phyloP scores from a whole-genome alignment of 169 alveolate species.

The Eimeria necatrix region DNA sequence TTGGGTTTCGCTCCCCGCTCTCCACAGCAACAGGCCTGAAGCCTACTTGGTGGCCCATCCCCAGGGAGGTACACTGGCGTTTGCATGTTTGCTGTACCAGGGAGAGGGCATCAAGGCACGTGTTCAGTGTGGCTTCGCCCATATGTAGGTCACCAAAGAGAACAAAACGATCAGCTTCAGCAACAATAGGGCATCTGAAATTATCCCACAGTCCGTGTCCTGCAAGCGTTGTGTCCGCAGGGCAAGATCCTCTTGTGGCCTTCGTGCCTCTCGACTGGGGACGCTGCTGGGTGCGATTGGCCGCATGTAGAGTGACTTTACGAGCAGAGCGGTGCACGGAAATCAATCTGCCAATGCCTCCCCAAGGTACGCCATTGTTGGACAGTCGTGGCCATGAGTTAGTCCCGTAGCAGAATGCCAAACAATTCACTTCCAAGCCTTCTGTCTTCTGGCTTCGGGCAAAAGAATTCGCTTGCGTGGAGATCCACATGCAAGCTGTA shows the following conservation, averaged over 20 bases:
- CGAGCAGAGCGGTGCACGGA: too few species aligned
- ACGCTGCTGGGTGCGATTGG: too few species aligned
- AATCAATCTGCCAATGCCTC: too few species aligned
- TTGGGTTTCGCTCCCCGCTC: not conserved
- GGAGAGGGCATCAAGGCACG: constrained; percentile 67
- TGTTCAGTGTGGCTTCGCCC: constrained; percentile 57
- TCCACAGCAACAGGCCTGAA: not conserved
- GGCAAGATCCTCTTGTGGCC: too few species aligned
- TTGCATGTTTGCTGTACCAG: constrained; percentile 61
- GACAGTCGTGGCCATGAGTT: not conserved
- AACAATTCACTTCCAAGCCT: too few species aligned
- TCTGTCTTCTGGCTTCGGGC: not conserved
- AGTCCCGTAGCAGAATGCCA: not conserved
- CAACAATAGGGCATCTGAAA: constrained; percentile 23
- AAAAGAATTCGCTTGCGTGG: not conserved
- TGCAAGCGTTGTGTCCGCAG: not conserved
- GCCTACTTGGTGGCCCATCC: not conserved
- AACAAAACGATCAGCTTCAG: constrained; percentile 55
- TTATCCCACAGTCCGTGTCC: constrained; percentile 64
- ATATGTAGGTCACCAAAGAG: constrained; percentile 68
- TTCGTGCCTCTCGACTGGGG: too few species aligned
- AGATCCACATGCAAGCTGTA: not conserved
- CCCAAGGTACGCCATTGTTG: not conserved
- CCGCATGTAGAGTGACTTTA: too few species aligned
- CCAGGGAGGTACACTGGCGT: constrained; percentile 23